phyloP scores from a whole-genome alignment of 2,329 filamentous ascomycete genomes.

The Fusarium caatingaense region DNA sequence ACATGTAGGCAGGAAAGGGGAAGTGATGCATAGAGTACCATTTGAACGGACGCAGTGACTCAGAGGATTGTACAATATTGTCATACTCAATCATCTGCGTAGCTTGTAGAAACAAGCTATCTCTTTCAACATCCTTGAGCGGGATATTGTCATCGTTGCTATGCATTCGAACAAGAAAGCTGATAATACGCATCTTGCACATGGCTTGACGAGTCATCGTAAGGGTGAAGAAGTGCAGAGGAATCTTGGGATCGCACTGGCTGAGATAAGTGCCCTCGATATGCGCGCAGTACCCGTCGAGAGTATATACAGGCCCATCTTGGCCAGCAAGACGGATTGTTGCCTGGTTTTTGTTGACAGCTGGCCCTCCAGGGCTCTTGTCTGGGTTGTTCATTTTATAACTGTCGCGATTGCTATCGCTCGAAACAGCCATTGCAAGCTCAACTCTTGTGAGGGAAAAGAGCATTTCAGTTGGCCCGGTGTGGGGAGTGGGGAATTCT shows the following conservation, averaged over 20 bases:
- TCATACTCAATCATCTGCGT: constrained; percentile 70
- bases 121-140: constrained; percentile 60
- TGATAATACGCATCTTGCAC: constrained; percentile 67
- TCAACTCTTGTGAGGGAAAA: constrained; percentile 69
- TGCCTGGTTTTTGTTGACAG: constrained; percentile 45
- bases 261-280: constrained; percentile 67
- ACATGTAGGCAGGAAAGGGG: constrained; percentile 71
- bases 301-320: constrained; percentile 60
- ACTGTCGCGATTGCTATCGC: constrained; percentile 56
- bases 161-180: constrained; percentile 63
- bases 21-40: constrained; percentile 72
- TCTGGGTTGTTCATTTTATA: constrained; percentile 47
- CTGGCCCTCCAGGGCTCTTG: constrained; percentile 42
- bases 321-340: constrained; percentile 62
- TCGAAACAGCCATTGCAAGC: constrained; percentile 65
- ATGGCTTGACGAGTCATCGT: constrained; percentile 67
- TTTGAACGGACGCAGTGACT: constrained; percentile 63
- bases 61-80: constrained; percentile 64
- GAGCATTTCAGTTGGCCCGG: constrained; percentile 68
- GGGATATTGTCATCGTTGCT: constrained; percentile 51
- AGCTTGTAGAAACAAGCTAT: constrained; percentile 65
- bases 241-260: constrained; percentile 68
- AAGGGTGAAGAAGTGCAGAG: constrained; percentile 68
- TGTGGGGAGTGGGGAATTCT: constrained; percentile 61
- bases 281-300: constrained; percentile 65